Evolutionary conservation across 2,329 filamentous ascomycete genomes (phyloP), one percentile per base, ranked within the genome.

Genomic region (Ceratocystiopsis sp.): DNA sequence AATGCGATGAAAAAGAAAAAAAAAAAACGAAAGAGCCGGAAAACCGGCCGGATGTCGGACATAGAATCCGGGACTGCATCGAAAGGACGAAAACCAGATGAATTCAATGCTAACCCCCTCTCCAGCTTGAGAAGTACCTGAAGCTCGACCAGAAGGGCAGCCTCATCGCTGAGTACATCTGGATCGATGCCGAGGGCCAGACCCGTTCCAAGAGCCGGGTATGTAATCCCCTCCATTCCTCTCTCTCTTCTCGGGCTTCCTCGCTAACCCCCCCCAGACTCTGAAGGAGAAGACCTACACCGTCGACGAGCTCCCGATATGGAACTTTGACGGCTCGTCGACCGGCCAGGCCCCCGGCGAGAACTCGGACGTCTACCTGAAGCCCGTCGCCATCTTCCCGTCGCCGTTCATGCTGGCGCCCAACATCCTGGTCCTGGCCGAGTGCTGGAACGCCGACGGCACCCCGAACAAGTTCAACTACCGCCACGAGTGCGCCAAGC

Each of bases 391-490:
- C 39, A 42, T 86, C 66, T 95, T 76, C 75, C 82, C 85, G 54
- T 86, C 94, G 52, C 89, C 89, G 48, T 89, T 95, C 80, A 83
- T 49, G 17, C 49, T 49, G 48, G 18, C 44, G 2, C 47, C 83
- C 66, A 95, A 95, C 73, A 81, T 95, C 63, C 77, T 95, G 55
- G 89, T 96, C 56, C 81, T 96, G 57, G 76, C 80, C 60, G 89
- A 95, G 71, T 93, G 84, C 65, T 95, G 85, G 82, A 86, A 89
- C 61, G 71, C 83, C 52, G 87, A 95, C 65, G 87, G 86, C 59
- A 85, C 78, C 50, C 91, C 91, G 65, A 98, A 96, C 79, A 87
- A 93, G 66, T 96, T 76, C 81, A 98, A 98, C 81, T 84, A 80
- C 79, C 84, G 91, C 54, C 82, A 95, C 62, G 89, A 96, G 58